These are phyloP conservation scores for Musa beccarii DNA, from an alignment of 176 grass and related monocot species.

Conservation along the genomic window DNA sequence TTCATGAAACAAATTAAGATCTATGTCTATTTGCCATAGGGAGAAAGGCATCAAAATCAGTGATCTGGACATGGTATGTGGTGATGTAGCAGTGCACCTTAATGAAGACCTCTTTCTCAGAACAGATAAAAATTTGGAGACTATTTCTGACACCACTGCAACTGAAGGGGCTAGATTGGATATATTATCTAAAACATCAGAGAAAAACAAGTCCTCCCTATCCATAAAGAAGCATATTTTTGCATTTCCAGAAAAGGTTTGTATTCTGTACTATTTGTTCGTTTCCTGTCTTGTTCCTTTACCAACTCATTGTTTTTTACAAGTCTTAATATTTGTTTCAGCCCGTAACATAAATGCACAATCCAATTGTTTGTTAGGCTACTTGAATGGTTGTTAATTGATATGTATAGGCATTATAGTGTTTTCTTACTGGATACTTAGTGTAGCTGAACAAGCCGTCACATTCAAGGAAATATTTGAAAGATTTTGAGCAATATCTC, in stretches of 20 bases:
- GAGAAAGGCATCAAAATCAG: slow-evolving; percentile 82
- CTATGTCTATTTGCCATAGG: slow-evolving; percentile 26
- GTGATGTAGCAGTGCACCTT: slow-evolving; percentile 53
- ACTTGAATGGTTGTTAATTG: no score
- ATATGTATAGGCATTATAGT: no score
- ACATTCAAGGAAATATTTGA: no score
- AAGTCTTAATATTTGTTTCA: no score
- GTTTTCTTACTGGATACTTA: no score
- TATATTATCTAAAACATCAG: slow-evolving; percentile 30
- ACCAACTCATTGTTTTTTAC: no score
- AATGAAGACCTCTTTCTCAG: slow-evolving; percentile 65
- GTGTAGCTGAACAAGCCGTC: no score
- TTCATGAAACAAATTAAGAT: not conserved
- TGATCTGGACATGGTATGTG: slow-evolving; percentile 77
- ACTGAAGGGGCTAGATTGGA: slow-evolving; percentile 25
- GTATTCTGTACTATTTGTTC: slow-evolving; percentile 14
- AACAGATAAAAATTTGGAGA: slow-evolving; percentile 33
- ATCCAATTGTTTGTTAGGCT: no score
- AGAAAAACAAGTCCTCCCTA: slow-evolving; percentile 50
- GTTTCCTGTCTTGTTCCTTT: not conserved
- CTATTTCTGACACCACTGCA: slow-evolving; percentile 14
- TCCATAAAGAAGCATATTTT: slow-evolving; percentile 75
- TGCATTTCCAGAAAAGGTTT: slow-evolving; percentile 91
- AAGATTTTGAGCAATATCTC: no score
- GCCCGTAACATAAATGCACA: no score